phyloP scores from a whole-genome alignment of 768 basidiomycete genomes.

The Podaxis sp. region DNA sequence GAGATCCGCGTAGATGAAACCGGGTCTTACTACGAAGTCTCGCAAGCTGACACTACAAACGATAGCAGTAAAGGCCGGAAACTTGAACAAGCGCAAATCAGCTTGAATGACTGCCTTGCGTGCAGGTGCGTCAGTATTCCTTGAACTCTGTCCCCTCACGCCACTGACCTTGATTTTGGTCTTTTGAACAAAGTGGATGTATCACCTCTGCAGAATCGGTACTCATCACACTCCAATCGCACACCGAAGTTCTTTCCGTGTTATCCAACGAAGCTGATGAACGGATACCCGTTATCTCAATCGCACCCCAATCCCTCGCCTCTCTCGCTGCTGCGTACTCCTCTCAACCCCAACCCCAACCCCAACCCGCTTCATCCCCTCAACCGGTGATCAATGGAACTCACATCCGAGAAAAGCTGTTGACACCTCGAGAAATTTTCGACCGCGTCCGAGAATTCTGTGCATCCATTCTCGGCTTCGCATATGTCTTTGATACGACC shows the following conservation, averaged over 20 bases:
- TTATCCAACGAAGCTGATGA: constrained; percentile 54
- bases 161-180: neutral
- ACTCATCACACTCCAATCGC: constrained; percentile 93
- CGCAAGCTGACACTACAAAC: constrained; percentile 19
- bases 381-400: neutral
- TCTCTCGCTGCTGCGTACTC: constrained; percentile 19
- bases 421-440: constrained; percentile 58
- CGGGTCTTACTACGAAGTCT: constrained; percentile 88
- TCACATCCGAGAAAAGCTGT: constrained; percentile 4
- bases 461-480: constrained; percentile 65
- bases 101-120: constrained; percentile 94
- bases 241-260: constrained; percentile 86
- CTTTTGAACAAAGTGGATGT: constrained; percentile 66
- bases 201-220: constrained; percentile 99
- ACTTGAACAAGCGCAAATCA: constrained; percentile 93
- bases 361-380: constrained; percentile 13
- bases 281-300: constrained; percentile 74
- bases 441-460: constrained; percentile 73
- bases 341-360: constrained; percentile 26
- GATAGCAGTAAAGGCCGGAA: constrained; percentile 43
- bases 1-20: constrained; percentile 86
- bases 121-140: constrained; percentile 73
- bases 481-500: constrained; percentile 90
- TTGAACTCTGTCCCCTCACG: no score
- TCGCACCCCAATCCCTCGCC: constrained; percentile 37